phyloP scores from a whole-genome alignment of 768 basidiomycete genomes.

The Kwoniella sp. region DNA sequence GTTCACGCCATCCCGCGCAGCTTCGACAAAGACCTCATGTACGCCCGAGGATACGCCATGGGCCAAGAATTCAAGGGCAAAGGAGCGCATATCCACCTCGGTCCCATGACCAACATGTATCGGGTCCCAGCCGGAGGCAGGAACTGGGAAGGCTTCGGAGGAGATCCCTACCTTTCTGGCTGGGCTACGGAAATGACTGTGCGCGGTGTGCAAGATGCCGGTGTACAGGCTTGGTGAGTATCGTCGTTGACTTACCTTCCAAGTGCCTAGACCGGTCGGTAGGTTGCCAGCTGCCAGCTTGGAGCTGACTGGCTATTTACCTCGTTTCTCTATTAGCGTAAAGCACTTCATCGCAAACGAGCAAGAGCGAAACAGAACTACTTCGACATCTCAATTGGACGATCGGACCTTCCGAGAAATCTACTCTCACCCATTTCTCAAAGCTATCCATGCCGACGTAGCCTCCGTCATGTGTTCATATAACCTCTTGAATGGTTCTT shows the following conservation, averaged over 20 bases:
- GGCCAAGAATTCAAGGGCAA: constrained; percentile 80
- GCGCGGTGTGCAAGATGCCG: constrained; percentile 72
- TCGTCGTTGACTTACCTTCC: background rate
- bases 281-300: too few species aligned
- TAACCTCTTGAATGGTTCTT: constrained; percentile 55
- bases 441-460: constrained; percentile 67
- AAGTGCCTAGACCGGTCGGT: too few species aligned
- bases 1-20: constrained; percentile 37
- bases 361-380: constrained; percentile 58
- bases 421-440: constrained; percentile 57
- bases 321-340: constrained; percentile 18
- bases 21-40: constrained; percentile 76
- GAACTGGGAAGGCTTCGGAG: constrained; percentile 94
- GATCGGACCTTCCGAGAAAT: constrained; percentile 66
- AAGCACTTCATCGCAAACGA: constrained; percentile 57
- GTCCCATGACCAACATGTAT: constrained; percentile 85
- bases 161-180: constrained; percentile 82
- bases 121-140: constrained; percentile 71
- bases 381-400: constrained; percentile 67
- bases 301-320: too few species aligned
- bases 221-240: constrained; percentile 59
- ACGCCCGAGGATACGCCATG: constrained; percentile 73
- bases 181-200: constrained; percentile 71
- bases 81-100: constrained; percentile 73
- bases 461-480: constrained; percentile 61